Evolutionary conservation across 2,329 filamentous ascomycete genomes (phyloP).

Genomic region (Zymoseptoria passerinii): DNA sequence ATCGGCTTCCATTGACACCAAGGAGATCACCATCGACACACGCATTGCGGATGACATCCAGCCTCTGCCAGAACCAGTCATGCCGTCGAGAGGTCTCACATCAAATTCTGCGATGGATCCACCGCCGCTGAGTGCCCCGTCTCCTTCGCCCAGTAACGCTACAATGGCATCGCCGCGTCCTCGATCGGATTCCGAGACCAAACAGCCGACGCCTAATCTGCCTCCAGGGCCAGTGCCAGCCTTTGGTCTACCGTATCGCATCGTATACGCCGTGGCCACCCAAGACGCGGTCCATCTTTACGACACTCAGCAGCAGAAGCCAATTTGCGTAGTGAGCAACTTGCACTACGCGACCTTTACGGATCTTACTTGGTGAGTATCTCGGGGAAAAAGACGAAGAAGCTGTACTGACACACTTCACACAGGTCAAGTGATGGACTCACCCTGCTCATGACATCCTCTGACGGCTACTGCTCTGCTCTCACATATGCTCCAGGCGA

Average conservation of each 20-base stretch:
- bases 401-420: constrained; percentile 28
- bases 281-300: constrained; percentile 93
- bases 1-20: constrained; percentile 57
- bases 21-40: constrained; percentile 90
- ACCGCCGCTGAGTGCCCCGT: constrained; percentile 55
- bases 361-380: constrained; percentile 78
- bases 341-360: constrained; percentile 96
- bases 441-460: constrained; percentile 88
- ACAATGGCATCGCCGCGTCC: constrained; percentile 46
- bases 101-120: constrained; percentile 71
- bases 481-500: constrained; percentile 78
- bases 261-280: constrained; percentile 94
- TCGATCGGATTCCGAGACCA: constrained; percentile 42
- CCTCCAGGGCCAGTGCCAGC: constrained; percentile 47
- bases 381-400: constrained; percentile 1
- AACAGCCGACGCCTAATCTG: constrained; percentile 46
- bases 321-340: constrained; percentile 91
- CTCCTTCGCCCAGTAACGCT: constrained; percentile 39
- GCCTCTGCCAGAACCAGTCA: constrained; percentile 71
- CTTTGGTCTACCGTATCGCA: constrained; percentile 82
- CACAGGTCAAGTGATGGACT: constrained; percentile 61
- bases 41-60: constrained; percentile 76
- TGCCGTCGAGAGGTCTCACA: constrained; percentile 48
- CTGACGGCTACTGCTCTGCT: constrained; percentile 93
- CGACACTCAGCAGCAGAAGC: constrained; percentile 92